Evolutionary conservation across 768 basidiomycete species (phyloP), one percentile per base, ranked within the genome.

Genomic region (Tylopilus balloui): DNA sequence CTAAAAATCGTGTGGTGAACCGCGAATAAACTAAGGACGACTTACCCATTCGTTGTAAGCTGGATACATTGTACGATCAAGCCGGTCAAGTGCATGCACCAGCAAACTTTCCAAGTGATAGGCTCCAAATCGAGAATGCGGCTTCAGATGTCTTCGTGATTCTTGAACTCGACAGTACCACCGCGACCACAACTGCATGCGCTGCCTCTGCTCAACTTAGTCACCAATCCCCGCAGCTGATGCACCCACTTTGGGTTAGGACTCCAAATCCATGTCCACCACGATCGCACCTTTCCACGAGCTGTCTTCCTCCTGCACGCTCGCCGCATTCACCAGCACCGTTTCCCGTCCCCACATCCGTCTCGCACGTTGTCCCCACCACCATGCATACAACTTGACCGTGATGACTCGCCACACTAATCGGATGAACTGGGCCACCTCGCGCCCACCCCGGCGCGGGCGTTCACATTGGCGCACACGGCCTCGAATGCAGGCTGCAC

Each of bases 301-400:
- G 14, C 60, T 45, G 36, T 64, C 53, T 8, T 58, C 37, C 23
- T 13, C 34, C n/a, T 7, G 31, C 15, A n/a, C 0, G 23, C 15
- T 15, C n/a, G 69, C 63, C 13, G 64, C 65, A 55, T 72, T 72
- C 43, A 71, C 60, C 24, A 72, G 50, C 15, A 66, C 43, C 7
- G 67, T 66, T 34, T 52, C 48, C 21, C 49, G 42, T 17, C 56
- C 52, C 49, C 47, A 47, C 21, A 48, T 17, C 28, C 48, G n/a
- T 24, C 47, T 36, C 20, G 43, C 42, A 2, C 41, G 25, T 47
- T 51, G 41, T 32, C 57, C 54, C 43, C 54, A 48, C 54, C 35
- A 44, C 48, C 36, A 45, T 20, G 10, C 1, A 0, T 46, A 45
- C 42, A 56, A 11, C 17, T 47, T 56, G 4, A 42, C 42, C 2